Evolutionary conservation across 345 rosid species (phyloP).

Genomic region (Syzygium oleosum): DNA sequence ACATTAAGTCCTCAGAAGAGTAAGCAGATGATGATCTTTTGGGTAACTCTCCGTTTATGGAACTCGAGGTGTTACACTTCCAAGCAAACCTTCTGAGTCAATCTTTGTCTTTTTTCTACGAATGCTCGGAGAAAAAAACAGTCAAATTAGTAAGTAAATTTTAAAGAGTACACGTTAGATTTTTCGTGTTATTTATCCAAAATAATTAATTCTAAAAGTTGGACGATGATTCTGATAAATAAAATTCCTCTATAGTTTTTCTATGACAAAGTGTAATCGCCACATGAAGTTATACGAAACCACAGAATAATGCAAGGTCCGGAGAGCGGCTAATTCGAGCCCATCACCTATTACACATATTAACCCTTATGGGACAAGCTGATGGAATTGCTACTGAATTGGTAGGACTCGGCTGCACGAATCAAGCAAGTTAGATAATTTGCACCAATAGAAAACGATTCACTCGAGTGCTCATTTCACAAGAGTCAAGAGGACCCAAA

Average conservation of each 20-base stretch:
- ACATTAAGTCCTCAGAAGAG: not conserved
- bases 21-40: not conserved
- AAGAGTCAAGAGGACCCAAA: not conserved
- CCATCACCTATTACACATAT: not conserved
- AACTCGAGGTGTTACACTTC: not conserved
- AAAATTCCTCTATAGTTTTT: not conserved
- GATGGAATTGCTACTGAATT: not conserved
- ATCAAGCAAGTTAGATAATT: not conserved
- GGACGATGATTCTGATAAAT: not conserved
- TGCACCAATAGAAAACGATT: not conserved
- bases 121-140: not conserved
- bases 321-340: not conserved
- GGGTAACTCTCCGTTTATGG: not conserved
- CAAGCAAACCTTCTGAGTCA: not conserved
- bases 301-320: not conserved
- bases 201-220: not conserved
- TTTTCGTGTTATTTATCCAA: not conserved
- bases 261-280: too few species aligned
- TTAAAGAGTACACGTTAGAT: not conserved
- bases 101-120: not conserved
- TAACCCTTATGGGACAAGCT: not conserved
- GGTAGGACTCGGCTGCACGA: not conserved
- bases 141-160: not conserved
- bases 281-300: not conserved
- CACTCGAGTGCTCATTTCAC: not conserved